Conservation (phyloP, 768 basidiomycete genomes). For the Suillus tomentosus region DNA sequence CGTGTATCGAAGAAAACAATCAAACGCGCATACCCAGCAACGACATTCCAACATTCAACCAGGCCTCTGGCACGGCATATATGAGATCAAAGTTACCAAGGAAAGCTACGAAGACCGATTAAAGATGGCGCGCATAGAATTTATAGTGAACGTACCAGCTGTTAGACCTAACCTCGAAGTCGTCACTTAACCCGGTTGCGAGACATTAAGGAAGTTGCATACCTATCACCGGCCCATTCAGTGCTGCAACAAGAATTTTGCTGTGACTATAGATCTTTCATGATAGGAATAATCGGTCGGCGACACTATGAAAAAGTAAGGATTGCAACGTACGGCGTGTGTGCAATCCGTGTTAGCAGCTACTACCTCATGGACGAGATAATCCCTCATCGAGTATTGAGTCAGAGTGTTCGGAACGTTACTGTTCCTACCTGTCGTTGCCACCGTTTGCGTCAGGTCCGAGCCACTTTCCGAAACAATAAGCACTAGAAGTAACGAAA, state of each 20-base stretch:
- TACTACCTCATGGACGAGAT: constrained; percentile 48
- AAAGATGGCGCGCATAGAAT: not conserved
- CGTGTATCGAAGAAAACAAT: constrained; percentile 1
- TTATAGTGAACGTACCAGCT: constrained; percentile 45
- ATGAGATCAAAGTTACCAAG: constrained; percentile 79
- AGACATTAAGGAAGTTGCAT: constrained; percentile 17
- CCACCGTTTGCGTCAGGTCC: constrained; percentile 43
- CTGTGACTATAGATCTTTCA: constrained; percentile 64
- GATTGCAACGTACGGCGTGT: constrained; percentile 50
- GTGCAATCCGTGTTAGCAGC: constrained; percentile 60
- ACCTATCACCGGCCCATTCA: constrained; percentile 82
- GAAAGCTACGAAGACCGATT: constrained; percentile 45
- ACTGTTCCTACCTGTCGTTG: constrained; percentile 4
- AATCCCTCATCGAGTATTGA: constrained; percentile 39
- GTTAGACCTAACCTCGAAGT: constrained; percentile 51
- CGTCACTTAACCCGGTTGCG: not conserved
- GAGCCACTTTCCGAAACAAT: constrained; percentile 49
- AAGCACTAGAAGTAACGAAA: constrained; percentile 3
- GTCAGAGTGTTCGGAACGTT: constrained; percentile 19
- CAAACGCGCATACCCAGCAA: constrained; percentile 48
- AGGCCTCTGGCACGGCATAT: constrained; percentile 60
- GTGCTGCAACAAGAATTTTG: constrained; percentile 68
- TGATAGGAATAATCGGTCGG: not conserved
- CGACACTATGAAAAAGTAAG: not conserved
- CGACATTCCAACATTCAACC: constrained; percentile 68